phyloP scores from a whole-genome alignment of 2,329 filamentous ascomycete species.

The Didymella glomerata region DNA sequence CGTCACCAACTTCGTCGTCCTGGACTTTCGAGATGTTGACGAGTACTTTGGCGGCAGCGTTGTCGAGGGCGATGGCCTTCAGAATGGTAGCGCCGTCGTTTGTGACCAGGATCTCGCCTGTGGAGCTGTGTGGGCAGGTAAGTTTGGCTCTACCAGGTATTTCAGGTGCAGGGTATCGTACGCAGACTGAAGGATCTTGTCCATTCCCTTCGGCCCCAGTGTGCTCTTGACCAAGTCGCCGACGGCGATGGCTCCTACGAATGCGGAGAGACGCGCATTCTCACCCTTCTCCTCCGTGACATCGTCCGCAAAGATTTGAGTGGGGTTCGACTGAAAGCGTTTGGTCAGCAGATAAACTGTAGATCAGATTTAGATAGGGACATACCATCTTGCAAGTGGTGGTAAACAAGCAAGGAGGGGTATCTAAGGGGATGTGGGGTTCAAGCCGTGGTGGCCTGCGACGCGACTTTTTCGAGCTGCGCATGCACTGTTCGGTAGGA shows the following conservation, averaged over 20 bases:
- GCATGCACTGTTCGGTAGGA: constrained; percentile 31
- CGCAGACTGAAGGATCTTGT: constrained; percentile 97
- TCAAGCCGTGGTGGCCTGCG: constrained; percentile 38
- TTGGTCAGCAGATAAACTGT: constrained; percentile 23
- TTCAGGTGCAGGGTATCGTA: constrained; percentile 59
- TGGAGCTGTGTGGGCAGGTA: constrained; percentile 69
- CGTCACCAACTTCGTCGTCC: constrained; percentile 97
- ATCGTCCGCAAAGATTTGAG: constrained; percentile 97
- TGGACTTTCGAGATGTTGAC: constrained; percentile 99
- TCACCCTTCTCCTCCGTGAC: constrained; percentile 98
- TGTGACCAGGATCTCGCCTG: constrained; percentile 96
- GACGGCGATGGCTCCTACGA: constrained; percentile 97
- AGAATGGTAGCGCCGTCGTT: constrained; percentile 99
- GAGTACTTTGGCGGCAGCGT: constrained; percentile 95
- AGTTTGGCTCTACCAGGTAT: constrained; percentile 28
- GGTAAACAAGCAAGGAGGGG: constrained; percentile 40
- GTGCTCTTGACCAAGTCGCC: constrained; percentile 98
- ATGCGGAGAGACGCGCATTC: constrained; percentile 97
- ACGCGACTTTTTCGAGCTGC: constrained; percentile 47
- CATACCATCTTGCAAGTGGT: constrained; percentile 44
- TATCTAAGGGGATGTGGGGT: constrained; percentile 43
- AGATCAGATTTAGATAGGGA: neutral
- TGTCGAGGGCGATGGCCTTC: constrained; percentile 97
- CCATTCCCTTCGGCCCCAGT: constrained; percentile 97
- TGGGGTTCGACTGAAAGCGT: constrained; percentile 70